Evolutionary conservation across 179 eudicot genomes (phyloP).

Genomic region (Silene noctiflora): DNA sequence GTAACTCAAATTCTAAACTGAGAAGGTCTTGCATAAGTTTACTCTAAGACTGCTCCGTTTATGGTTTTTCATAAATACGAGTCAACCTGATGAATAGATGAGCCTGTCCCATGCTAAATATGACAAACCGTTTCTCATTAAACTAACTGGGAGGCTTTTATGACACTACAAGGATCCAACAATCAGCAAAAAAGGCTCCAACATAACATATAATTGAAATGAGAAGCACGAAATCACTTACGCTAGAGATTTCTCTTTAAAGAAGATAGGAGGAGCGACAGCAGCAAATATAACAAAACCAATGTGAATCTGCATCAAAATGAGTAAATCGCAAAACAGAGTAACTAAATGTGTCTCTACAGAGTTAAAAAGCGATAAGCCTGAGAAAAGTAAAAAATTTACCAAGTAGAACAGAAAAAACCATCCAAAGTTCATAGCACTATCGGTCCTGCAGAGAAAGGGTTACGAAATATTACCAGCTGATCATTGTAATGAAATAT

Average conservation of each 20-base stretch:
- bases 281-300: slow-evolving; percentile 82
- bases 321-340: slow-evolving; percentile 1
- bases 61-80: no score
- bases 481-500: neutral
- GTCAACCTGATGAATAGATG: no score
- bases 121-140: no score
- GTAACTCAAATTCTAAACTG: no score
- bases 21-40: no score
- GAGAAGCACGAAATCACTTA: slow-evolving; percentile 50
- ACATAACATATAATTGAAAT: no score
- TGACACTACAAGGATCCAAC: no score
- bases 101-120: no score
- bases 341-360: slow-evolving; percentile 2
- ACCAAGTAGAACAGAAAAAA: slow-evolving; percentile 76
- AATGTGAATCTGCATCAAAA: slow-evolving; percentile 59
- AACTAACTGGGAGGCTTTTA: no score
- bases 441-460: slow-evolving; percentile 62
- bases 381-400: slow-evolving; percentile 7
- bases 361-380: neutral
- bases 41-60: no score
- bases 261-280: slow-evolving; percentile 87
- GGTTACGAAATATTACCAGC: slow-evolving; percentile 6
- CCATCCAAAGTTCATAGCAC: slow-evolving; percentile 82
- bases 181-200: no score
- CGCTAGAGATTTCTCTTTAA: slow-evolving; percentile 85